Base-by-base conservation (phyloP, 2,329 filamentous ascomycete species). In the Arthrinium puccinioides region DNA sequence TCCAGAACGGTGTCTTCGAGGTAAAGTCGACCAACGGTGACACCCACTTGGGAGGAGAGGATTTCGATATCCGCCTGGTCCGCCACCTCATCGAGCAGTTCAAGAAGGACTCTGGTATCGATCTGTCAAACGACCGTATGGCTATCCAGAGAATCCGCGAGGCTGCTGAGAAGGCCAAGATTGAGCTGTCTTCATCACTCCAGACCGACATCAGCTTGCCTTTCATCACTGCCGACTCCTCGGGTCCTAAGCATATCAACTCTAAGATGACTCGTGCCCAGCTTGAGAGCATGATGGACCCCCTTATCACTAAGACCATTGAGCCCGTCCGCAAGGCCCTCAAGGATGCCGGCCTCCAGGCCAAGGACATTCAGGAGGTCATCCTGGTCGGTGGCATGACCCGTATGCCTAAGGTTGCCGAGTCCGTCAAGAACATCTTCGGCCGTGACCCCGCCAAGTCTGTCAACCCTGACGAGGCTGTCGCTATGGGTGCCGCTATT, bases 11-110 rank as follows among this genome's bases (percentile, higher is more conserved):
- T 65, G 89, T 97, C 39, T 97, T 97, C 64, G 90, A 96, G 74
- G 90, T 97, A 66, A 96, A 96, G 79, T 94, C 90, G 14, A 97
- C 90, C 72, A 95, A 95, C 67, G 90, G 90, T 81, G 90, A 97
- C 64, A 97, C 90, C 49, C 90, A 97, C 67, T 79, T 97, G 53
- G 90, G 90, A 79, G 90, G 90, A 71, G 90, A 97, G 66, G 90
- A 97, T 67, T 97, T 96, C 59, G 90, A 97, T 61, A 96, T 95
- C 59, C 80, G 79, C 57, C 82, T 97, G 41, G 90, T 96, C 59
- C 88, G 88, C 60, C 84, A 95, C 76, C 76, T 97, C 42, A 87
- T 96, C 48, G 76, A 87, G 64, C 82, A 94, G 60, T 97, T 96
- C 79, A 96, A 96, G 85, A 90, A 87, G 70, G 87, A 94, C 52